Evolutionary conservation across 352 stramenopile genomes (phyloP), one percentile per base, ranked within the genome.

Genomic region (Peronospora farinosa): DNA sequence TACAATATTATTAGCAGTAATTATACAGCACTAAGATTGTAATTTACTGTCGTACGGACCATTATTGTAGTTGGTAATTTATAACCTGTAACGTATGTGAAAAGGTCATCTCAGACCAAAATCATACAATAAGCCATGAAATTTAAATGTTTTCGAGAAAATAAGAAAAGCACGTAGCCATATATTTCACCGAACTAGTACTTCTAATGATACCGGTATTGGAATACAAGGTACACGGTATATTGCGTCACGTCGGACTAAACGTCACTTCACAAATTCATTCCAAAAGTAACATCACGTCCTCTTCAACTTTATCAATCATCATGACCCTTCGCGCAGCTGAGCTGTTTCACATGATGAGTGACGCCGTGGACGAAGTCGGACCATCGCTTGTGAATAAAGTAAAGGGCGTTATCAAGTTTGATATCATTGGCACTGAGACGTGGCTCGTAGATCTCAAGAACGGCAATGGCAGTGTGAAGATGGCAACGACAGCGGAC

Each of bases 321-420:
- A 48, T 6, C 10, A 83, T 78, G 69, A 55, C 68, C 31, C 44
- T 62, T 46, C 67, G 54, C 42, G 72, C 79, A 13, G 62, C 67
- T 12, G 73, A 88, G 60, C 53, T 87, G 57, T 91, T 91, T 67
- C 65, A 68, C 23, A 63, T 79, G 47, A 88, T 91, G 77, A 69
- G 59, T 38, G 59, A 65, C 23, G 75, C 79, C 45, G 75, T 91
- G 46, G 73, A 72, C 48, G 75, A 88, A 51, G 54, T 84, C 30
- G 80, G 80, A 33, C 73, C 74, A 46, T 71, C 73, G 54, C 72
- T 92, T 46, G 74, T 88, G 53, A 70, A 39, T 36, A 86, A 88
- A 50, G 66, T 92, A 51, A 89, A 92, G 51, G 78, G 76, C 43
- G 60, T 72, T 17, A 89, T 92, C 57, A 88, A 88, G 66, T 87